Base-by-base conservation (phyloP, 2,329 filamentous ascomycete species). In the Claviceps africana region DNA sequence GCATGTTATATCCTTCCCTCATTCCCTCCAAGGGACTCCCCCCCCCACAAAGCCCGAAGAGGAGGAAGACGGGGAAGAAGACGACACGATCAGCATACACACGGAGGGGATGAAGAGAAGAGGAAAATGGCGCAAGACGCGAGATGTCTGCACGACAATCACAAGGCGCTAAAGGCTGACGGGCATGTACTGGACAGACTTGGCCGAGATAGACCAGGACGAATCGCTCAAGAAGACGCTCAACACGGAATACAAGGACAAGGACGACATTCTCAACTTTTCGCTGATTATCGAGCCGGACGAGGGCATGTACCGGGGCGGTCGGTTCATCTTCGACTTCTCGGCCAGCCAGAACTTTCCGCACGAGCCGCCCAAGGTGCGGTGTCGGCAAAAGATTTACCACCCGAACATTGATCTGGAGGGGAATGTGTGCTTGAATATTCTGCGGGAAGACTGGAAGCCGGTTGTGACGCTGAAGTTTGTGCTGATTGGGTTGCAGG, bases 401-500 rank as follows among this genome's bases (percentile, higher is more conserved):
- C 93, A 98, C 67, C 93, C 93, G 6, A 98, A 98, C 70, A 98
- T 98, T 66, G 93, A 98, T 64, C 78, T 95, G 42, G 88, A 97
- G 67, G 93, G 93, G 60, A 98, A 98, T 66, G 90, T 98, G 56
- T 98, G 93, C 73, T 72, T 98, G 64, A 98, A 98, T 68, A 98
- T 98, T 62, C 70, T 98, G 63, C 77, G 93, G 56, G 93, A 98
- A 72, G 93, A 98, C 72, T 98, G 93, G 93, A 98, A 97, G 75
- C 93, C 93, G 0, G 93, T 98, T 45, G 72, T 98, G 65, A 97
- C 97, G 67, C 70, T 98, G 66, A 96, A 97, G 65, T 90, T 93
- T 17, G 89, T 97, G 42, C 93, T 98, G 59, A 89, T 97, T 51
- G 93, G 93, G 43, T 72, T 98, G 65, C 88, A 90, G 79, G 85